A percentile compares a stretch with the other conserved stretches of the same genome.
These are phyloP conservation scores for Stachybotrys echinatus DNA, from an alignment of 2,329 filamentous ascomycete species.

Conservation along the genomic window DNA sequence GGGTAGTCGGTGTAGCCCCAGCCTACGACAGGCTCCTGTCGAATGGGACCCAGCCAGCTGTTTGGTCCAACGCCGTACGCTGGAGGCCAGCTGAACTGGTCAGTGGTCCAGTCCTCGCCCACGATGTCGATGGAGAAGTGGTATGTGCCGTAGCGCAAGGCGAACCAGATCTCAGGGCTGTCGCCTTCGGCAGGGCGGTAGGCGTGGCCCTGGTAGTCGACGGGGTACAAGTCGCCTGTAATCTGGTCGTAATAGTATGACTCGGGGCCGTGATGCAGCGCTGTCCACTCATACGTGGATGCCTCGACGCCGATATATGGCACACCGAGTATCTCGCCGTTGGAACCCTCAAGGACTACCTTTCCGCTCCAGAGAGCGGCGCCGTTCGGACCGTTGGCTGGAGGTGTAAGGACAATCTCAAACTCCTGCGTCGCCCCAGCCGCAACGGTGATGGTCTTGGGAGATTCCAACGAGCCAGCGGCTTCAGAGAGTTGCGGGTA, in stretches of 20 bases:
- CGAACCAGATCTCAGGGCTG: conserved; percentile 12
- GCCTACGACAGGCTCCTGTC: background rate
- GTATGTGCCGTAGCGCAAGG: conserved; percentile 12
- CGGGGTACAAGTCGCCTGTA: conserved; percentile 7
- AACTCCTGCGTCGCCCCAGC: background rate
- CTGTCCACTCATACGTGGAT: conserved; percentile 14
- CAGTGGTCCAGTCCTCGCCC: conserved; percentile 8
- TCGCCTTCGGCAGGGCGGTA: conserved; percentile 9
- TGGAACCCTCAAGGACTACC: conserved; percentile 10
- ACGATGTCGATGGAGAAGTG: conserved; percentile 13
- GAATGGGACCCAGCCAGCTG: conserved; percentile 8
- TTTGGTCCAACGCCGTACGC: conserved; percentile 4
- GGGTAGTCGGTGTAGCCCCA: conserved; percentile 2
- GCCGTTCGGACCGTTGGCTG: conserved; percentile 5
- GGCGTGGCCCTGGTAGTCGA: conserved; percentile 7
- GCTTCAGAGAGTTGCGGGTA: conserved; percentile 7
- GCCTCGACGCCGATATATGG: conserved; percentile 14
- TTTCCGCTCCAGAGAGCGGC: conserved; percentile 16
- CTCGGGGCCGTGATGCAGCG: conserved; percentile 9
- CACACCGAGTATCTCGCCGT: conserved; percentile 10
- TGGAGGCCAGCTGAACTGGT: conserved; percentile 10
- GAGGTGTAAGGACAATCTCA: conserved; percentile 5
- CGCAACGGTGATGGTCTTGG: conserved; percentile 3
- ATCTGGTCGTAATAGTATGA: conserved; percentile 9
- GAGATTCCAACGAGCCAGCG: conserved; percentile 3